phyloP scores from a whole-genome alignment of 495 filamentous ascomycete species.

The Symbiotaphrina buchneri region DNA sequence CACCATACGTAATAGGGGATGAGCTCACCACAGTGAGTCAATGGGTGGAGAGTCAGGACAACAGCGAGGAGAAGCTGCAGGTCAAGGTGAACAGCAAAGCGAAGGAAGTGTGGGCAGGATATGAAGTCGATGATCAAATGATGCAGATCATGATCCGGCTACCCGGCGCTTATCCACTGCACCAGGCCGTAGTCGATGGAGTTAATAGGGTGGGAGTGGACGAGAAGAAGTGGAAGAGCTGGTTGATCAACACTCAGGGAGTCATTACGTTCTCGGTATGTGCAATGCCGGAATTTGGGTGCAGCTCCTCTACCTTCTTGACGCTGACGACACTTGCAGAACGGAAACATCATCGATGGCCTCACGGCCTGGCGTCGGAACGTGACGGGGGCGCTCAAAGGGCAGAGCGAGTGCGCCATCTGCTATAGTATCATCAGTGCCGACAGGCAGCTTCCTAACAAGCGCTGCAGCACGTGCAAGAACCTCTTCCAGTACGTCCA shows the following conservation, averaged over 20 bases:
- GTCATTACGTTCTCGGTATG: conserved; percentile 71
- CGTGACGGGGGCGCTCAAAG: conserved; percentile 67
- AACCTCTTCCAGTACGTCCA: conserved; percentile 59
- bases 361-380: conserved; percentile 64
- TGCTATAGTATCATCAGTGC: conserved; percentile 84
- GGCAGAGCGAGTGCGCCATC: conserved; percentile 88
- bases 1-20: conserved; percentile 53
- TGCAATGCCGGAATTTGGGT: conserved; percentile 4
- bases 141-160: conserved; percentile 59
- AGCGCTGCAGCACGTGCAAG: conserved; percentile 80
- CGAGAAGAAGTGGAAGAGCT: conserved; percentile 74
- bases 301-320: not conserved
- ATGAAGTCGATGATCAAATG: conserved; percentile 69
- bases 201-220: conserved; percentile 65
- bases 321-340: conserved; percentile 15
- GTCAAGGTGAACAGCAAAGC: conserved; percentile 48
- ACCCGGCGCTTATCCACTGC: conserved; percentile 60
- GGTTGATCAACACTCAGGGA: conserved; percentile 68
- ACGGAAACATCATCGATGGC: conserved; percentile 66
- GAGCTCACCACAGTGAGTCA: conserved; percentile 44
- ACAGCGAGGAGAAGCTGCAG: conserved; percentile 49
- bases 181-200: conserved; percentile 49
- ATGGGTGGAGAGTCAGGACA: conserved; percentile 37
- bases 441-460: conserved; percentile 74
- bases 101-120: conserved; percentile 56